Percentiles rank a stretch among this genome's conserved stretches.
Conservation (phyloP, 1,284 basidiomycete species). For the Anthracocystis walkeri region DNA sequence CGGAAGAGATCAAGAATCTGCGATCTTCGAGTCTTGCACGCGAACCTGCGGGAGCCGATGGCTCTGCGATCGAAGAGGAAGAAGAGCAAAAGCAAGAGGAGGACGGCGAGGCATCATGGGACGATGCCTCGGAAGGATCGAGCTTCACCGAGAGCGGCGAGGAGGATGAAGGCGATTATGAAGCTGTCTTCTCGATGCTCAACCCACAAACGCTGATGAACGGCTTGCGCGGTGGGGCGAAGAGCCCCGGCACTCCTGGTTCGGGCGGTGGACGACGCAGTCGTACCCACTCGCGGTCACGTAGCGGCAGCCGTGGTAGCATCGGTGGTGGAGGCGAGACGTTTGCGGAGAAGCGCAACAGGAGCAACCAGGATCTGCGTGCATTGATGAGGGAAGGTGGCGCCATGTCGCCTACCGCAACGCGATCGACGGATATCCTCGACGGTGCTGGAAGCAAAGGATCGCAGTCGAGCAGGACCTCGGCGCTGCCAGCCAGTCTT, state of each 20-base stretch:
- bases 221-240: constrained; percentile 32
- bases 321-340: constrained; percentile 42
- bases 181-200: constrained; percentile 65
- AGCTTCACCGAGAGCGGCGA: constrained; percentile 45
- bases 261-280: constrained; percentile 34
- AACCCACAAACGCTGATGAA: constrained; percentile 37
- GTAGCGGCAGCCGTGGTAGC: constrained; percentile 54
- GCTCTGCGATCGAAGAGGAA: constrained; percentile 28
- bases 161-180: constrained; percentile 66
- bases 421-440: constrained; percentile 19
- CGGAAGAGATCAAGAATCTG: constrained; percentile 40
- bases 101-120: constrained; percentile 41
- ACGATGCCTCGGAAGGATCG: constrained; percentile 41
- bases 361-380: constrained; percentile 57
- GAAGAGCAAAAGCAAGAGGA: constrained; percentile 28
- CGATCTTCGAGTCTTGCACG: constrained; percentile 24
- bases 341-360: constrained; percentile 63
- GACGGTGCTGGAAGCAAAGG: constrained; percentile 23
- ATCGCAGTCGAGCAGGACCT: constrained; percentile 25
- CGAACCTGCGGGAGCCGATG: constrained; percentile 9
- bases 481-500: constrained; percentile 35
- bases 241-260: constrained; percentile 49
- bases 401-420: constrained; percentile 51
- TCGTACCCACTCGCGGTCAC: constrained; percentile 53
- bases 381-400: constrained; percentile 56